A percentile compares a stretch with the other conserved stretches of the same genome.
These are phyloP conservation scores for Metschnikowia baotianmanensis DNA, from an alignment of 805 yeast species.

Conservation along the genomic window DNA sequence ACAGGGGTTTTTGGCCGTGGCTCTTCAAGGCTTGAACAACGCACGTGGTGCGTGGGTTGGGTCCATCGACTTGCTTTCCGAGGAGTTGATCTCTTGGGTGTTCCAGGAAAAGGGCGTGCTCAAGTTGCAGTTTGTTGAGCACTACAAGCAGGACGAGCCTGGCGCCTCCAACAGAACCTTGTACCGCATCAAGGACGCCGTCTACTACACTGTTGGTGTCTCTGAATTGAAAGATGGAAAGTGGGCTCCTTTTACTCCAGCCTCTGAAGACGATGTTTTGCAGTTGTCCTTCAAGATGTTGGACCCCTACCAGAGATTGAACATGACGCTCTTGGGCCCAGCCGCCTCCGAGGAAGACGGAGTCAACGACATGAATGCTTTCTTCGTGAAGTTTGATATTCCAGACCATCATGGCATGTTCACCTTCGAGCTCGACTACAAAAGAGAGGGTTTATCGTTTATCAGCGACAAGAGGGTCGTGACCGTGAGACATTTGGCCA, in stretches of 20 bases:
- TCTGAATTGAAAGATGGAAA: constrained; percentile 43
- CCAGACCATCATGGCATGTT: constrained; percentile 99
- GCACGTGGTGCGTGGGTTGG: constrained; percentile 85
- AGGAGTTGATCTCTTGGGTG: constrained; percentile 55
- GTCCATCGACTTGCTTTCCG: constrained; percentile 49
- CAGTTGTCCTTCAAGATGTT: constrained; percentile 87
- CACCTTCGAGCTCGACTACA: constrained; percentile 76
- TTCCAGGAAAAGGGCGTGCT: constrained; percentile 68
- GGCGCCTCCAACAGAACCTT: constrained; percentile 29
- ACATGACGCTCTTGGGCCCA: constrained; percentile 45
- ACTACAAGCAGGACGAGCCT: constrained; percentile 50
- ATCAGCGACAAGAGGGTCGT: constrained; percentile 65
- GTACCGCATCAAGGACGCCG: constrained; percentile 76
- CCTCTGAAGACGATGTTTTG: constrained; percentile 47
- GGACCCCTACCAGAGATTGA: constrained; percentile 91
- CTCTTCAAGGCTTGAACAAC: constrained; percentile 73
- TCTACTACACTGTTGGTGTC: constrained; percentile 52
- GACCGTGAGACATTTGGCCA: constrained; percentile 90
- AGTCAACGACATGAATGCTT: constrained; percentile 47
- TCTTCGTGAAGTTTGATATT: constrained; percentile 56
- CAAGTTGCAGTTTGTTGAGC: constrained; percentile 51
- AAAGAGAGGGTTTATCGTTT: constrained; percentile 71
- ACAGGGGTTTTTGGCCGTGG: constrained; percentile 74
- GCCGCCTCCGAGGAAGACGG: constrained; percentile 34
- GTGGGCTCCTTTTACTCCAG: constrained; percentile 65